Base-by-base conservation (phyloP, 139 green algal genomes). In the Micractinium sp. region DNA sequence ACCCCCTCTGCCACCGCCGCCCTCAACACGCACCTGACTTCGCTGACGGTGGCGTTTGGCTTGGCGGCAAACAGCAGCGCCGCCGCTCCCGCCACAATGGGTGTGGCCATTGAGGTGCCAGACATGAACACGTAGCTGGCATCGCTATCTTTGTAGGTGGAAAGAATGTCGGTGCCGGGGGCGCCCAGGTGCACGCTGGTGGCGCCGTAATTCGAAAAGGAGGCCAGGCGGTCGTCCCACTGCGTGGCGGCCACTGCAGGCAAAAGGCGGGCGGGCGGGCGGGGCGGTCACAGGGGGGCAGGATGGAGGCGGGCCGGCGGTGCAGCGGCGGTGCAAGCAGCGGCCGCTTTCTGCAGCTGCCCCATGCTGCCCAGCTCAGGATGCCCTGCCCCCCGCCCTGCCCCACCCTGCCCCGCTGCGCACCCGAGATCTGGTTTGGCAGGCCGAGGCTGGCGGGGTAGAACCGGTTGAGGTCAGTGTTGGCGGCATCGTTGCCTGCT, bases 21-120 rank as follows among this genome's bases (percentile, higher is more conserved):
- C 67, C 67, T 14, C 67, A 75, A 31, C 67, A 29, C 74, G 2
- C 74, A 81, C 74, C 35, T 81, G 74, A 53, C 74, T 81, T 81
- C 74, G 3, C 16, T 25, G n/a, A 39, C 35, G 2, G 74, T 81
- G 35, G 74, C 74, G 33, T 39, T 19, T 22, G 74, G 74, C 74
- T 81, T 81, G 33, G 74, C 74, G 13, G 74, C 74, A 81, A 81
- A 81, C 23, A 94, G 71, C 38, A 97, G 83, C 16, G 92, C 92
- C 18, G 89, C 93, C 29, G 93, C 90, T 22, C 93, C 95, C 18
- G 93, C 93, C 14, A 92, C 87, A 19, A 95, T 47, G 0, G 95
- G 95, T 3, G 96, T 97, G 0, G 97, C 95, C 97, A 99, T 99
- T 19, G 92, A 96, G 1, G 97, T 99, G 27, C 97, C 97, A 74